Conservation (phyloP, 2,329 filamentous ascomycete genomes). For the Alternaria angustiovoidea region DNA sequence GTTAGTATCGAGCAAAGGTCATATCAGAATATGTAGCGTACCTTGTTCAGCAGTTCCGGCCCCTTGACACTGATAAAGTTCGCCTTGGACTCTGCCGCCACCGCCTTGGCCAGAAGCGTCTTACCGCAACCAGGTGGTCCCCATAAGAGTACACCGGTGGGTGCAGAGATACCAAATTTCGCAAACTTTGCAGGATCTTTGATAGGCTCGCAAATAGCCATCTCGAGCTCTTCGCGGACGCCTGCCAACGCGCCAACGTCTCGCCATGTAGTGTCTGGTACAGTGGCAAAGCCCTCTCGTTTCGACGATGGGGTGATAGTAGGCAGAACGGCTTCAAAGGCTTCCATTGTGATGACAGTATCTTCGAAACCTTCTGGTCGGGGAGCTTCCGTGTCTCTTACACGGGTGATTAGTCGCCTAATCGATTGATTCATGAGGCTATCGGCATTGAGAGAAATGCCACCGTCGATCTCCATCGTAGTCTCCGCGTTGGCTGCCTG, state of each 20-base stretch:
- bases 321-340: slow-evolving; percentile 79
- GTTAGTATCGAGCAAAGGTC: slow-evolving; percentile 7
- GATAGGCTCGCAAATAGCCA: slow-evolving; percentile 90
- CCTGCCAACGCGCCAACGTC: slow-evolving; percentile 85
- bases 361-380: slow-evolving; percentile 63
- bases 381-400: slow-evolving; percentile 56
- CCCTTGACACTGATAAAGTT: slow-evolving; percentile 99
- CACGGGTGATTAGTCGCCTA: slow-evolving; percentile 61
- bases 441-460: slow-evolving; percentile 24
- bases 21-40: slow-evolving; percentile 18
- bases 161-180: slow-evolving; percentile 78
- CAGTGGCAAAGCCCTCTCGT: slow-evolving; percentile 92
- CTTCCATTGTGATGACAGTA: slow-evolving; percentile 67
- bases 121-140: slow-evolving; percentile 97
- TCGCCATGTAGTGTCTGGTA: slow-evolving; percentile 91
- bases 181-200: slow-evolving; percentile 79
- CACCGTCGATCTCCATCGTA: slow-evolving; percentile 63
- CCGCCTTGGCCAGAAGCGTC: slow-evolving; percentile 93
- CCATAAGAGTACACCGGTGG: slow-evolving; percentile 92
- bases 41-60: slow-evolving; percentile 92
- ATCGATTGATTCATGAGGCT: slow-evolving; percentile 30
- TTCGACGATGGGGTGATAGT: slow-evolving; percentile 82
- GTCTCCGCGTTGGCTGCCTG: slow-evolving; percentile 45
- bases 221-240: slow-evolving; percentile 82
- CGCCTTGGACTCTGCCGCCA: slow-evolving; percentile 92